Evolutionary conservation across 768 basidiomycete genomes (phyloP).

Genomic region (Cytidiella melzeri): DNA sequence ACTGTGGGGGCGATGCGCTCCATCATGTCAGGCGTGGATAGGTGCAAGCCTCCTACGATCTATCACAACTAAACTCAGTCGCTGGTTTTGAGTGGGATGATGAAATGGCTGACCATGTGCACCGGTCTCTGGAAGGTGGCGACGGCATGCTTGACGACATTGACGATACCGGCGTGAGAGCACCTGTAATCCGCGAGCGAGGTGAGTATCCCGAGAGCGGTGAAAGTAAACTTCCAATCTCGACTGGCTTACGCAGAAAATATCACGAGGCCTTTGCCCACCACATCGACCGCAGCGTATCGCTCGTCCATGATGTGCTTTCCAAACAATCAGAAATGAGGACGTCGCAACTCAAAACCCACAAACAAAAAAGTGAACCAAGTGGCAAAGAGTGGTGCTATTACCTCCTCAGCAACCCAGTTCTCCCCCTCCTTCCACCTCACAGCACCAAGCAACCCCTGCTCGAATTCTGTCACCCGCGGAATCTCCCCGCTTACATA

Average conservation of each 20-base stretch:
- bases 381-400: no score
- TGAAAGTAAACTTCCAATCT: no score
- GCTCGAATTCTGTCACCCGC: constrained; percentile 60
- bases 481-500: constrained; percentile 83
- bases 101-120: constrained; percentile 50
- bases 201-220: no score
- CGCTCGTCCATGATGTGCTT: constrained; percentile 85
- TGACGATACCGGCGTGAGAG: constrained; percentile 81
- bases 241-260: constrained; percentile 81
- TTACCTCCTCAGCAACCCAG: constrained; percentile 57
- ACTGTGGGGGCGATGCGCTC: constrained; percentile 65
- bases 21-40: constrained; percentile 63
- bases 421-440: constrained; percentile 39
- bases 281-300: constrained; percentile 69
- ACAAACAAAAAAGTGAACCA: no score
- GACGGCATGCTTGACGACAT: constrained; percentile 71
- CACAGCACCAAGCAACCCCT: constrained; percentile 60
- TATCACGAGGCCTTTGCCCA: constrained; percentile 75
- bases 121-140: constrained; percentile 58
- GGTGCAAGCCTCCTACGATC: constrained; percentile 79
- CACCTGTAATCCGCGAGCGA: constrained; percentile 36
- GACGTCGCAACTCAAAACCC: neutral
- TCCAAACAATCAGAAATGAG: no score
- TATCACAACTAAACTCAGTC: constrained; percentile 24
- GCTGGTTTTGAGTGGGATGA: neutral